Evolutionary conservation across 176 grass and related monocot genomes (phyloP).

Genomic region (Triticum dicoccoides): DNA sequence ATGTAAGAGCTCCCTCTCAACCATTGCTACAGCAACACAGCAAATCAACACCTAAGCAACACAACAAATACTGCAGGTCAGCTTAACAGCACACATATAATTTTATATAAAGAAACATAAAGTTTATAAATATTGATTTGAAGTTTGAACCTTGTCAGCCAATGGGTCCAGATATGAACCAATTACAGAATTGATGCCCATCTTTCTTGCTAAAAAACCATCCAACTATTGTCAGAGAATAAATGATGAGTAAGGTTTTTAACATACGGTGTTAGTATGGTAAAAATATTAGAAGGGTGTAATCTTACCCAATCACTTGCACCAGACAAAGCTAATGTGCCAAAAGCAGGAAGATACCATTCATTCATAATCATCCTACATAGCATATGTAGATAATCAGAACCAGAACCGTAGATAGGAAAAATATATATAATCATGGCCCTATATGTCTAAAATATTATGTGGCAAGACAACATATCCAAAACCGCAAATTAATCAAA

Average conservation of each 20-base stretch:
- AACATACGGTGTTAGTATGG: slow-evolving; percentile 1
- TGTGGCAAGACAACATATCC: background rate
- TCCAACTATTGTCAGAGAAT: slow-evolving; percentile 64
- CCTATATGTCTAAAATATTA: slow-evolving; percentile 4
- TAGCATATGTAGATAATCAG: slow-evolving; percentile 13
- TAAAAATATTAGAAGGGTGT: slow-evolving; percentile 2
- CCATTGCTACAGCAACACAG: slow-evolving; percentile 79
- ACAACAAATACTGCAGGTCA: slow-evolving; percentile 24
- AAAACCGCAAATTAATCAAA: background rate
- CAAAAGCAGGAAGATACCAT: slow-evolving; percentile 93
- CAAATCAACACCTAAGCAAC: slow-evolving; percentile 75
- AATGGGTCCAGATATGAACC: slow-evolving; percentile 96
- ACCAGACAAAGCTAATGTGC: slow-evolving; percentile 67
- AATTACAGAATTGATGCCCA: slow-evolving; percentile 85
- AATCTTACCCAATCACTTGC: slow-evolving; percentile 92
- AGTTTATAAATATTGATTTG: slow-evolving; percentile 5
- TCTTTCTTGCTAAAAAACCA: slow-evolving; percentile 95
- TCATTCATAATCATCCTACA: slow-evolving; percentile 89
- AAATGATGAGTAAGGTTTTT: slow-evolving; percentile 24
- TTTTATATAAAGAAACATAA: slow-evolving; percentile 24
- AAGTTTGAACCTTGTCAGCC: slow-evolving; percentile 77
- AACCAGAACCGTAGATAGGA: background rate
- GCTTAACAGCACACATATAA: background rate
- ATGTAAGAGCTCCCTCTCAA: slow-evolving; percentile 79
- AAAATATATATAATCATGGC: slow-evolving; percentile 2